These are phyloP conservation scores for Apiotrichum sp. DNA, from an alignment of 1,284 basidiomycete genomes.

Conservation along the genomic window DNA sequence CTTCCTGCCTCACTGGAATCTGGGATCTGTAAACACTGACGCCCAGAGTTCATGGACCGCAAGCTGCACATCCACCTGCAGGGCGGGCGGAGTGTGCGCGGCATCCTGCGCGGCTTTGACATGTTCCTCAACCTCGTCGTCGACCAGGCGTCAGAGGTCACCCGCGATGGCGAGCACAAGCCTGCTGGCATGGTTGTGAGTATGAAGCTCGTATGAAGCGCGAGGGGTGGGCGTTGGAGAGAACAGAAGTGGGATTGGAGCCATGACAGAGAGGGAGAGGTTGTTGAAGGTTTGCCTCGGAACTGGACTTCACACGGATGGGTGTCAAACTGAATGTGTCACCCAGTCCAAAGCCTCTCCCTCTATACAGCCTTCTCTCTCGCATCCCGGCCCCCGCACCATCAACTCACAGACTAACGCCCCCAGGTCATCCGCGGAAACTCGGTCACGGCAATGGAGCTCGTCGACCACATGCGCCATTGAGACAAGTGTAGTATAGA, in stretches of 20 bases:
- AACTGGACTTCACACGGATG: too few species aligned
- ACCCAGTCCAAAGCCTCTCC: too few species aligned
- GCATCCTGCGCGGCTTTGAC: conserved; percentile 93
- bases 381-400: not conserved
- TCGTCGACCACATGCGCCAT: conserved; percentile 41
- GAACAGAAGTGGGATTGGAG: too few species aligned
- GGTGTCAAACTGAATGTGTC: too few species aligned
- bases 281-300: too few species aligned
- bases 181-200: conserved; percentile 84
- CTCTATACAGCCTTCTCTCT: not conserved
- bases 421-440: conserved; percentile 85
- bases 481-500: not conserved
- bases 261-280: too few species aligned
- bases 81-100: conserved; percentile 92
- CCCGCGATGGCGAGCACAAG: conserved; percentile 78
- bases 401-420: not conserved
- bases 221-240: too few species aligned
- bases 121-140: conserved; percentile 98
- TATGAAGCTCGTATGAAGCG: conserved; percentile 15
- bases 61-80: conserved; percentile 91
- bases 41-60: conserved; percentile 92
- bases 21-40: not conserved
- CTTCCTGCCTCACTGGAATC: not conserved
- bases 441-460: conserved; percentile 69
- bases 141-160: conserved; percentile 91